A percentile compares a stretch with the other conserved stretches of the same genome.
These are phyloP conservation scores for Pseudonitzschia multistriata DNA, from an alignment of 108 stramenopile species.

Conservation along the genomic window DNA sequence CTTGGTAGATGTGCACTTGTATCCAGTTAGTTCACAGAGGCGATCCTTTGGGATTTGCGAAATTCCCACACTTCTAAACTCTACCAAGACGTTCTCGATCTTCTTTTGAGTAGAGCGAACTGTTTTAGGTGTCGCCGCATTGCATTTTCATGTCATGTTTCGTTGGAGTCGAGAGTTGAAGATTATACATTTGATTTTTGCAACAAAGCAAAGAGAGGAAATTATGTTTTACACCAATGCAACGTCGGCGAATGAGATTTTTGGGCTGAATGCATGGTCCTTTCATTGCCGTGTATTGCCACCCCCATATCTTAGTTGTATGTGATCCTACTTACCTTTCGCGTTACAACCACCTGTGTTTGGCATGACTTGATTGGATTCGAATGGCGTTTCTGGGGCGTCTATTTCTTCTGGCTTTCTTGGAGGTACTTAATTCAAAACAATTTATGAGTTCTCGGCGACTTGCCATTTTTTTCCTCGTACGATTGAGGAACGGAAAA, in stretches of 20 bases:
- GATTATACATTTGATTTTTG: too few relatives aligned
- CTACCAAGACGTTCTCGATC: conserved; percentile 1
- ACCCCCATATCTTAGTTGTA: background rate
- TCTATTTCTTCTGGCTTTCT: background rate
- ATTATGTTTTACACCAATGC: background rate
- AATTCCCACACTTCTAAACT: background rate
- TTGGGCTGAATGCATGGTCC: background rate
- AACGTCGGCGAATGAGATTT: background rate
- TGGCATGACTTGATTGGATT: background rate
- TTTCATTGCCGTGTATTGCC: background rate
- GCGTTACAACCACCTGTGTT: background rate
- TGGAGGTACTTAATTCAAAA: background rate
- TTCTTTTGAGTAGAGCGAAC: background rate
- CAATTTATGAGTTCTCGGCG: background rate
- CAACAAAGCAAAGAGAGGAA: background rate
- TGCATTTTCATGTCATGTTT: background rate
- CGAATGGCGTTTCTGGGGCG: background rate
- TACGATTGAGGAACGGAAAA: too few relatives aligned
- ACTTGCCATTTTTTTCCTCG: too few relatives aligned
- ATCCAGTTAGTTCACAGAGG: conserved; percentile 1
- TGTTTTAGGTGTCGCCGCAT: background rate
- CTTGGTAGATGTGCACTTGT: background rate
- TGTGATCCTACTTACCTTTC: background rate
- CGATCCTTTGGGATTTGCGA: conserved; percentile 3
- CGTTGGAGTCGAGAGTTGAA: background rate